Conservation (phyloP, 441 rosid genomes). For the Pelargonium cotyledonis region DNA sequence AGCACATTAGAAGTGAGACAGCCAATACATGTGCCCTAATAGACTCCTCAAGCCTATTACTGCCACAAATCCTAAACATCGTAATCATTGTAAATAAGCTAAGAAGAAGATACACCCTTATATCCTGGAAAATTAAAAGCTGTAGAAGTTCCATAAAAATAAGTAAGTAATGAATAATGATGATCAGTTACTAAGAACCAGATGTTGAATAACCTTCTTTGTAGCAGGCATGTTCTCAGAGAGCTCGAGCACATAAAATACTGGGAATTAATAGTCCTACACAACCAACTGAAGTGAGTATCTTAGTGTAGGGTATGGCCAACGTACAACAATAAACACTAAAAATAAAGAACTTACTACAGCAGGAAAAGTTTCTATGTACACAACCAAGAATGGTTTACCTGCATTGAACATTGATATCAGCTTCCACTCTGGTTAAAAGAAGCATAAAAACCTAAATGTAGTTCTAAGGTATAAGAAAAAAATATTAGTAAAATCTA, state of each 20-base stretch:
- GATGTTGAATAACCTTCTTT: constrained; percentile 28
- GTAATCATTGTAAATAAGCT: too few species aligned
- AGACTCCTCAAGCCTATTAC: too few species aligned
- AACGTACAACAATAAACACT: not conserved
- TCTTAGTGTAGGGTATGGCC: not conserved
- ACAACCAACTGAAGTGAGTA: not conserved
- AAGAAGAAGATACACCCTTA: not conserved
- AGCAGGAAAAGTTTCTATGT: not conserved
- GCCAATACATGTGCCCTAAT: not conserved
- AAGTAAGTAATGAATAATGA: not conserved
- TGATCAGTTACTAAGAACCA: not conserved
- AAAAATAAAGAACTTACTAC: not conserved
- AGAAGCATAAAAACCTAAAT: not conserved
- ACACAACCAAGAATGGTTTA: not conserved
- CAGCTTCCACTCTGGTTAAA: not conserved
- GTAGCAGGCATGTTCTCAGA: constrained; percentile 30
- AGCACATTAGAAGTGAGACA: not conserved
- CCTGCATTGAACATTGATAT: constrained; percentile 7
- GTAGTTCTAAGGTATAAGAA: not conserved
- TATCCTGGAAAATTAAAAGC: not conserved
- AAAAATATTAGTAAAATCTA: too few species aligned
- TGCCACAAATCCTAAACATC: too few species aligned
- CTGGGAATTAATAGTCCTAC: constrained; percentile 1
- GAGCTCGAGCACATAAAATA: constrained; percentile 14
- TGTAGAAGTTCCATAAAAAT: constrained; percentile 9